Percentiles rank a stretch among this genome's conserved stretches.
These are phyloP conservation scores for Leishmania arabica DNA, from an alignment of 208 protist species.

Conservation along the genomic window DNA sequence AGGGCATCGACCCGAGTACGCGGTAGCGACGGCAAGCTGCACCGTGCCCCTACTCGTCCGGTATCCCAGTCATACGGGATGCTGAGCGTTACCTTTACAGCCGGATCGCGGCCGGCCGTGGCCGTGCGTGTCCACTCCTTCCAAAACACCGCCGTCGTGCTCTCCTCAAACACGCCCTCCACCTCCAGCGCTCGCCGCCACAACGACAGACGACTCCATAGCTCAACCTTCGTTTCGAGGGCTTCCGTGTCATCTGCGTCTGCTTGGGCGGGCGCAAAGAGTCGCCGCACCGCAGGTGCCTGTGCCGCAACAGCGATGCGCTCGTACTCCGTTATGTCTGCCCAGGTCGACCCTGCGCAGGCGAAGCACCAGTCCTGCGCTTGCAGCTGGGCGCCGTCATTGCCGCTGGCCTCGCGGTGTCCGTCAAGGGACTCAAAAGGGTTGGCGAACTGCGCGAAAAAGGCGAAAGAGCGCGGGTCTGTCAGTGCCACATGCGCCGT, in stretches of 20 bases:
- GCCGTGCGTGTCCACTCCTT: constrained; percentile 8
- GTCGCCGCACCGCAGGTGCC: constrained; percentile 7
- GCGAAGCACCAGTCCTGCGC: constrained; percentile 12
- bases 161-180: constrained; percentile 18
- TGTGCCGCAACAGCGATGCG: constrained; percentile 25
- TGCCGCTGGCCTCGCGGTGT: not conserved
- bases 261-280: constrained; percentile 6
- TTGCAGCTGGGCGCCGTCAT: not conserved
- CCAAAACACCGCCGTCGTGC: constrained; percentile 20
- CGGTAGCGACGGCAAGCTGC: constrained; percentile 3
- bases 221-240: not conserved
- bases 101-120: constrained; percentile 4
- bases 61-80: constrained; percentile 23
- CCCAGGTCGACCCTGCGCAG: constrained; percentile 6
- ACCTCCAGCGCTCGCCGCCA: constrained; percentile 20
- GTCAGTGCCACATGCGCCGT: constrained; percentile 38
- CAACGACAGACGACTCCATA: constrained; percentile 8
- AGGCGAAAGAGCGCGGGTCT: constrained; percentile 58
- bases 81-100: constrained; percentile 7
- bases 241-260: not conserved
- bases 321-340: constrained; percentile 20
- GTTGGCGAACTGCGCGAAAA: constrained; percentile 48
- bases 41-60: constrained; percentile 5
- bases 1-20: not conserved
- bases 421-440: constrained; percentile 30